A percentile compares a stretch with the other conserved stretches of the same genome.
Conservation (phyloP, 1,284 basidiomycete species). For the Microstroma glucosiphilum region DNA sequence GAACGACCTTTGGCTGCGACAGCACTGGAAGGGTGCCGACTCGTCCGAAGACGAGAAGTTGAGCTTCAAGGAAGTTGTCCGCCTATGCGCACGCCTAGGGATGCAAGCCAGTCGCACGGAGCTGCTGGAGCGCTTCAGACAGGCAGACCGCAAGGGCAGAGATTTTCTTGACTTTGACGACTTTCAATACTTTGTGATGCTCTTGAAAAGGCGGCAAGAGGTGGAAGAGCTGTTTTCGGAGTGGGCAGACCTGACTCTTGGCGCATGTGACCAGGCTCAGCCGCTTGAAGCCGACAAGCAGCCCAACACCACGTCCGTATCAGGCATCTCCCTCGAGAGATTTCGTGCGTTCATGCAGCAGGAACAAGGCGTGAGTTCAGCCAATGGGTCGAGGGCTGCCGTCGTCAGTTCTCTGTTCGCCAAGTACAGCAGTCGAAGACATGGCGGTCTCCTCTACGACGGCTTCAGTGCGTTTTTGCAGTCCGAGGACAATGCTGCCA, state of each 20-base stretch:
- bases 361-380: conserved; percentile 30
- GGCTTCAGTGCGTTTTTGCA: conserved; percentile 41
- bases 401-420: conserved; percentile 7
- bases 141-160: conserved; percentile 63
- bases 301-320: neutral
- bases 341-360: conserved; percentile 30
- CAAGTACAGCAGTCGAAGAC: conserved; percentile 6
- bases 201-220: conserved; percentile 75
- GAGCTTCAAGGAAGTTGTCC: conserved; percentile 67
- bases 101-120: conserved; percentile 64
- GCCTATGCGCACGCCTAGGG: conserved; percentile 69
- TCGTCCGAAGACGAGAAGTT: conserved; percentile 62
- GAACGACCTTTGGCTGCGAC: conserved; percentile 70
- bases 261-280: neutral
- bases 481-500: conserved; percentile 38
- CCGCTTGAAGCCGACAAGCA: neutral
- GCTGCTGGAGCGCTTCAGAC: conserved; percentile 65
- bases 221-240: conserved; percentile 57
- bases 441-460: conserved; percentile 21
- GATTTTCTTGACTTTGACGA: conserved; percentile 73
- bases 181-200: conserved; percentile 78
- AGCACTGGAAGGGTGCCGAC: conserved; percentile 72
- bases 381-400: neutral
- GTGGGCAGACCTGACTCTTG: conserved; percentile 21
- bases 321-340: conserved; percentile 18